Conservation (phyloP, 2,329 filamentous ascomycete genomes). For the Fonsecaea pugnacius region DNA sequence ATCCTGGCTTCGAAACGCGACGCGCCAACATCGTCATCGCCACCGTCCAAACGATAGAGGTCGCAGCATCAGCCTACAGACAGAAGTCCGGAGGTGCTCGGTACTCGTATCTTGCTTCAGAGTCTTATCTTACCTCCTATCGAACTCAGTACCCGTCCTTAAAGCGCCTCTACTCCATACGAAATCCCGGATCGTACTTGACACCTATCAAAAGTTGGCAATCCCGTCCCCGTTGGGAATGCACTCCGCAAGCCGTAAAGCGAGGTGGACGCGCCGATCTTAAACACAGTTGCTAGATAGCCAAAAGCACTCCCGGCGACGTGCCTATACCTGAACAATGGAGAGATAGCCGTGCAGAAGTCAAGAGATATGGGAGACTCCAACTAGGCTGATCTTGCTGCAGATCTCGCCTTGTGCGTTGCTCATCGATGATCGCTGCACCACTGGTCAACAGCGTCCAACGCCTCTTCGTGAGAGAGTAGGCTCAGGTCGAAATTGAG, state of each 20-base stretch:
- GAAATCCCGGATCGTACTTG: background rate
- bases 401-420: conserved; percentile 2
- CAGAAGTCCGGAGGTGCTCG: background rate
- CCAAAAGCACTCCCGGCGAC: conserved; percentile 12
- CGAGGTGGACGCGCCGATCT: background rate
- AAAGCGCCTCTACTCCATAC: background rate
- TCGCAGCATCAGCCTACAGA: background rate
- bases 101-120: background rate
- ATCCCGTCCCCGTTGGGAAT: background rate
- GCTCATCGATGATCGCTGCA: background rate
- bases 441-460: background rate
- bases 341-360: conserved; percentile 12
- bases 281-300: conserved; percentile 8
- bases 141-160: background rate
- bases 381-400: conserved; percentile 5
- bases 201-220: conserved; percentile 6
- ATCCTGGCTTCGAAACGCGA: background rate
- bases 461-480: background rate
- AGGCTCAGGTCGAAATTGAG: background rate
- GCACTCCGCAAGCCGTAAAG: conserved; percentile 1
- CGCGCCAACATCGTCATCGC: conserved; percentile 8
- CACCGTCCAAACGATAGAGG: background rate
- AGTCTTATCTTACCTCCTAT: background rate
- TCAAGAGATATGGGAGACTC: conserved; percentile 7
- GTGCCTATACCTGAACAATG: background rate